Evolutionary conservation across 129 eudicot genomes (phyloP), one percentile per base, ranked within the genome.

Genomic region (Tagetes erecta): DNA sequence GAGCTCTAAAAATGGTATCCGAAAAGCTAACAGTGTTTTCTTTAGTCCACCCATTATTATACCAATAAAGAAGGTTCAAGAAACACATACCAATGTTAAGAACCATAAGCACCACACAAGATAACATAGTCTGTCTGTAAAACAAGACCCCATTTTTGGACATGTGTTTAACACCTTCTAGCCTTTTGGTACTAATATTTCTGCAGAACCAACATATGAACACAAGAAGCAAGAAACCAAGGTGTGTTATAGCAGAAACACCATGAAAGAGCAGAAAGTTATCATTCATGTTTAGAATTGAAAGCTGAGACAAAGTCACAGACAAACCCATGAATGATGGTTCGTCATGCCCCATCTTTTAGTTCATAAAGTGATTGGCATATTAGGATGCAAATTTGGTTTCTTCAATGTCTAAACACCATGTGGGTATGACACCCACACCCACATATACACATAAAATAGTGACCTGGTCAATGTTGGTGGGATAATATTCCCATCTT

Each of bases 41-140:
- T 74, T 87, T 87, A 71, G 81, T 73, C 98, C 92, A 90, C 4
- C 95, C 96, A 79, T n/a, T 87, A 62, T 38, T 80, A 76, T 86
- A 86, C 96, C 95, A 90, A 78, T 78, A 87, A 14, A 89, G 87
- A 38, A 72, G 53, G 78, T 77, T 66, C 66, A 87, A 82, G 4
- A 86, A 77, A 77, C 88, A 87, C 8, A 87, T 53, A 31, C 55
- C 86, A 14, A 90, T 77, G 76, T 84, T 84, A 58, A 86, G 81
- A 27, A 84, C 12, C 31, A 80, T 76, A 36, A 89, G 80, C 64
- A 65, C 58, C 68, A 84, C 47, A 65, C 81, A 79, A 70, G 82
- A 79, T 41, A 68, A 75, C 44, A 89, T 51, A 20, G 84, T 59
- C n/a, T 70, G 83, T 53, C 74, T 87, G 81, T 78, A 84, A 76